phyloP scores from a whole-genome alignment of 2,329 filamentous ascomycete genomes.

The Lojkania enalia region DNA sequence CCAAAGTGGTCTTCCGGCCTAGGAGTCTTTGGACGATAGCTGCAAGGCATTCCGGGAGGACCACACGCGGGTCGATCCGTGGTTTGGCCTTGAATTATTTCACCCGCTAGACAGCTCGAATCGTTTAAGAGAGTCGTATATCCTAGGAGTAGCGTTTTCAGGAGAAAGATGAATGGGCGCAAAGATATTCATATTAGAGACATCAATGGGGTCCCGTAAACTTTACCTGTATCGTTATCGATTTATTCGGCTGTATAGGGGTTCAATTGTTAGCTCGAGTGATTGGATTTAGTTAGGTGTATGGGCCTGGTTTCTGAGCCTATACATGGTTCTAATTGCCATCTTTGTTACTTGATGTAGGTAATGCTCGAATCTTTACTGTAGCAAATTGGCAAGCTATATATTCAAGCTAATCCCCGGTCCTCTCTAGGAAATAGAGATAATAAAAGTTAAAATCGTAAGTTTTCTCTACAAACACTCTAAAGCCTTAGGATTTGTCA shows the following conservation, averaged over 20 bases:
- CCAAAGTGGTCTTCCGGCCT: constrained; percentile 47
- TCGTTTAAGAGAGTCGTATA: constrained; percentile 47
- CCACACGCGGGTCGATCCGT: constrained; percentile 49
- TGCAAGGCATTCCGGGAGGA: constrained; percentile 19
- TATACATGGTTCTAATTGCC: no score
- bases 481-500: no score
- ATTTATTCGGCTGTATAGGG: not conserved
- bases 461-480: no score
- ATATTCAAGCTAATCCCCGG: no score
- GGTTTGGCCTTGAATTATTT: constrained; percentile 48
- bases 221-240: not conserved
- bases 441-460: no score
- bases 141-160: constrained; percentile 40
- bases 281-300: not conserved
- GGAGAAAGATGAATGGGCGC: constrained; percentile 45
- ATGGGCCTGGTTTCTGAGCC: no score
- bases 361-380: no score
- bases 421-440: no score
- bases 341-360: no score
- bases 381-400: no score
- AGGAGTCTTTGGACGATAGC: constrained; percentile 28
- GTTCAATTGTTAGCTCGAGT: not conserved
- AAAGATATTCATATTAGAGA: constrained; percentile 42
- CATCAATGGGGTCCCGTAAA: constrained; percentile 46
- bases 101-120: constrained; percentile 48